Percentiles rank a stretch among this genome's conserved stretches.
These are phyloP conservation scores for Diaporthe helianthi DNA, from an alignment of 2,329 filamentous ascomycete genomes.

Conservation along the genomic window DNA sequence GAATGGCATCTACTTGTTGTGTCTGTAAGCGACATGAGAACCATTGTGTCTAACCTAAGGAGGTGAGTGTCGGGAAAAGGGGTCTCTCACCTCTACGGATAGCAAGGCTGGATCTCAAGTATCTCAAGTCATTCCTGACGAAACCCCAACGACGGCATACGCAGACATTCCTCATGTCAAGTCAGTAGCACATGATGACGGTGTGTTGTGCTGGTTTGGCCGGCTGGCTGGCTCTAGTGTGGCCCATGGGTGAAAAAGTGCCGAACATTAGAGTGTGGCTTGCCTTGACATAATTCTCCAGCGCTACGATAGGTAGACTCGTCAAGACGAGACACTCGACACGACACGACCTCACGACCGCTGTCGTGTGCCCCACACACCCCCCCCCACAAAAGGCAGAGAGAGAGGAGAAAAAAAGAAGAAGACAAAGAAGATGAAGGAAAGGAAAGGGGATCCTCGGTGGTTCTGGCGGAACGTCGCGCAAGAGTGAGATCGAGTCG, in stretches of 20 bases:
- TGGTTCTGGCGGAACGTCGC: conserved; percentile 11
- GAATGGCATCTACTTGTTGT: not conserved
- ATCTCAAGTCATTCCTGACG: not conserved
- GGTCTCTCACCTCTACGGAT: not conserved
- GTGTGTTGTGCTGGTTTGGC: not conserved
- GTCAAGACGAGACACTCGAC: conserved; percentile 8
- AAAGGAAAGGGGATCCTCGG: not conserved
- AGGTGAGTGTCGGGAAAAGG: not conserved
- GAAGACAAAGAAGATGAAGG: not conserved
- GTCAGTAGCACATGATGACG: conserved; percentile 12
- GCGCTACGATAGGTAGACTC: conserved; percentile 5
- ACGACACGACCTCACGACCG: not conserved
- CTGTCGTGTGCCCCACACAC: not conserved
- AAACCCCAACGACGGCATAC: not conserved
- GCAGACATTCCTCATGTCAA: not conserved
- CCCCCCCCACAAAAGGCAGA: not conserved
- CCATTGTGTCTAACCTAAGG: not conserved
- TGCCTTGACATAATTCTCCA: conserved; percentile 32
- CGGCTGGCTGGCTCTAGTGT: conserved; percentile 4
- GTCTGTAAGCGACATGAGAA: conserved; percentile 29
- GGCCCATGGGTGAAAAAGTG: not conserved
- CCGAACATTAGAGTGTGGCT: conserved; percentile 26
- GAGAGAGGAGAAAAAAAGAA: not conserved
- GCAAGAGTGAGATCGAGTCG: conserved; percentile 39
- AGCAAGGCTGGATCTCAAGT: not conserved